Conservation (phyloP, 78 protist genomes). For the Carpediemonas membranifera region DNA sequence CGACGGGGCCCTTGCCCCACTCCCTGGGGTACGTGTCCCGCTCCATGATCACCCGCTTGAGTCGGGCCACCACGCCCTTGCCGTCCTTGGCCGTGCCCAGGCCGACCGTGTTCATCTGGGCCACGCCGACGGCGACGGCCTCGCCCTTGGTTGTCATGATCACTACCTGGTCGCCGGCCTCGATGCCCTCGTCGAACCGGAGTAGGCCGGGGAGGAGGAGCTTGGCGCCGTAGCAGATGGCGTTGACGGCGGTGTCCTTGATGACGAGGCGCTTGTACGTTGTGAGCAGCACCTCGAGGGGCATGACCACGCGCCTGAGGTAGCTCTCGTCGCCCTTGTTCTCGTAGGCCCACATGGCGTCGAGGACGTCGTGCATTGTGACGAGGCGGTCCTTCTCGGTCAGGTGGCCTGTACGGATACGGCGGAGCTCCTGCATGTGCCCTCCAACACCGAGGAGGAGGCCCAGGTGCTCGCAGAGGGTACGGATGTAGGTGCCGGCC, state of each 20-base stretch:
- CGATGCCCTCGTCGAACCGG: slow-evolving; percentile 77
- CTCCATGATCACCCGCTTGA: slow-evolving; percentile 99
- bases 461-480: slow-evolving; percentile 98
- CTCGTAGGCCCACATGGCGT: slow-evolving; percentile 87
- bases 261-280: slow-evolving; percentile 86
- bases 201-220: slow-evolving; percentile 95
- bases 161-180: slow-evolving; percentile 86
- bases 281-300: slow-evolving; percentile 84
- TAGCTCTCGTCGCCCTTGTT: slow-evolving; percentile 72
- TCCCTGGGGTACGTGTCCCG: slow-evolving; percentile 96
- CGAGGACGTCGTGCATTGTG: slow-evolving; percentile 97
- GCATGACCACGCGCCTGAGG: slow-evolving; percentile 85
- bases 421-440: slow-evolving; percentile 72
- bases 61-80: slow-evolving; percentile 96
- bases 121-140: slow-evolving; percentile 84
- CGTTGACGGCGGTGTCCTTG: slow-evolving; percentile 96
- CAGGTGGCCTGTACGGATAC: slow-evolving; percentile 68
- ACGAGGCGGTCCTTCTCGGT: slow-evolving; percentile 72
- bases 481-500: slow-evolving; percentile 99
- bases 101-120: slow-evolving; percentile 87
- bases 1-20: slow-evolving; percentile 95
- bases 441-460: slow-evolving; percentile 90
- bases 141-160: slow-evolving; percentile 94
- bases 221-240: slow-evolving; percentile 98
- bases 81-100: slow-evolving; percentile 86